These are phyloP conservation scores for Globisporangium polare DNA, from an alignment of 352 stramenopile genomes.

Conservation along the genomic window DNA sequence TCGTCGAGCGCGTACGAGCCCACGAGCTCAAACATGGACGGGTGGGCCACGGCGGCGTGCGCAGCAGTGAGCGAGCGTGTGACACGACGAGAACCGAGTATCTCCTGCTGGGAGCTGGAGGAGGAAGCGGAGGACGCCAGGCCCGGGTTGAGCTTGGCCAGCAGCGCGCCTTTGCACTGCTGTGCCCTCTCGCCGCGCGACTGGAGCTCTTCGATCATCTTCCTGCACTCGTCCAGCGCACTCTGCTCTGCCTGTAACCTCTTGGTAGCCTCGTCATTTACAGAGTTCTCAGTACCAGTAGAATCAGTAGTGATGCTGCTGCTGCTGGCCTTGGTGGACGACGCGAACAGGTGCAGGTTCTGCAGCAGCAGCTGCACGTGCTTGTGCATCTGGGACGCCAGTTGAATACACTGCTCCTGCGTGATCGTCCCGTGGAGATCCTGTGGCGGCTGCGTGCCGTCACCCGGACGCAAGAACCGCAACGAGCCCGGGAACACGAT, in stretches of 20 bases:
- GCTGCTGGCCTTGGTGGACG: constrained; percentile 3
- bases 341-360: constrained; percentile 53
- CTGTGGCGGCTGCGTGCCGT: constrained; percentile 5
- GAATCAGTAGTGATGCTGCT: background rate
- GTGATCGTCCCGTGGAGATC: constrained; percentile 38
- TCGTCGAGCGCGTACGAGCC: constrained; percentile 56
- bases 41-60: constrained; percentile 71
- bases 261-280: background rate
- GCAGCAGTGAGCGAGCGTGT: constrained; percentile 76
- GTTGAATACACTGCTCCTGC: constrained; percentile 69
- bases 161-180: constrained; percentile 54
- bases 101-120: constrained; percentile 3
- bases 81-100: constrained; percentile 44
- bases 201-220: constrained; percentile 70
- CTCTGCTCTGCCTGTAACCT: background rate
- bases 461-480: background rate
- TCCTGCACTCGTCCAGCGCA: constrained; percentile 30
- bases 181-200: constrained; percentile 56
- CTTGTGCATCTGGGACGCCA: constrained; percentile 87
- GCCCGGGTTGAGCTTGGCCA: constrained; percentile 53
- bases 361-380: constrained; percentile 80
- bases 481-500: background rate
- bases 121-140: background rate
- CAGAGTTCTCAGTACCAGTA: background rate
- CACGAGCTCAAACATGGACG: constrained; percentile 86